A percentile compares a stretch with the other conserved stretches of the same genome.
phyloP scores from a whole-genome alignment of 257 asterid species.

The Rehmannia glutinosa region DNA sequence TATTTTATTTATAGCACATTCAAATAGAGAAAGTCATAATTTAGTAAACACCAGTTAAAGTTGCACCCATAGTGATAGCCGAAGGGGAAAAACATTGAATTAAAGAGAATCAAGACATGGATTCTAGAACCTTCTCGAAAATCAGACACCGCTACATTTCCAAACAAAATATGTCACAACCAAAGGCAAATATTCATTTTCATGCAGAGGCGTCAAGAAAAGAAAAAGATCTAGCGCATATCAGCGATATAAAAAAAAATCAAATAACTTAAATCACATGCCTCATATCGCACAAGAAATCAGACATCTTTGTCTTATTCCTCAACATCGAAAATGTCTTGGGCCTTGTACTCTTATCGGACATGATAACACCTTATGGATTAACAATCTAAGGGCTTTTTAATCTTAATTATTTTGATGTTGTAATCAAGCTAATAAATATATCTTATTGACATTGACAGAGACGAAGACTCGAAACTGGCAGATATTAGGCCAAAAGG shows the following conservation, averaged over 20 bases:
- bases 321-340: background rate
- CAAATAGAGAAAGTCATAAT: slow-evolving; percentile 1
- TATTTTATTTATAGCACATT: too few species aligned
- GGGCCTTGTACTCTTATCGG: slow-evolving; percentile 4
- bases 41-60: background rate
- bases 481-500: background rate
- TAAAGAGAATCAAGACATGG: background rate
- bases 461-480: background rate
- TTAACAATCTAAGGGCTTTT: background rate
- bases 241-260: too few species aligned
- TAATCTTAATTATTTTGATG: background rate
- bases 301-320: background rate
- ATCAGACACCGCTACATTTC: too few species aligned
- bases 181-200: background rate
- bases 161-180: background rate
- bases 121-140: too few species aligned
- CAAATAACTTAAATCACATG: too few species aligned
- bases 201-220: too few species aligned
- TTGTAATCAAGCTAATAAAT: background rate
- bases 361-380: slow-evolving; percentile 10
- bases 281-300: slow-evolving; percentile 11
- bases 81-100: background rate
- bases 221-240: background rate
- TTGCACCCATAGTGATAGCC: background rate
- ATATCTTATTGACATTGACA: background rate